phyloP scores from a whole-genome alignment of 768 basidiomycete species.

The Agrocybe praecox region DNA sequence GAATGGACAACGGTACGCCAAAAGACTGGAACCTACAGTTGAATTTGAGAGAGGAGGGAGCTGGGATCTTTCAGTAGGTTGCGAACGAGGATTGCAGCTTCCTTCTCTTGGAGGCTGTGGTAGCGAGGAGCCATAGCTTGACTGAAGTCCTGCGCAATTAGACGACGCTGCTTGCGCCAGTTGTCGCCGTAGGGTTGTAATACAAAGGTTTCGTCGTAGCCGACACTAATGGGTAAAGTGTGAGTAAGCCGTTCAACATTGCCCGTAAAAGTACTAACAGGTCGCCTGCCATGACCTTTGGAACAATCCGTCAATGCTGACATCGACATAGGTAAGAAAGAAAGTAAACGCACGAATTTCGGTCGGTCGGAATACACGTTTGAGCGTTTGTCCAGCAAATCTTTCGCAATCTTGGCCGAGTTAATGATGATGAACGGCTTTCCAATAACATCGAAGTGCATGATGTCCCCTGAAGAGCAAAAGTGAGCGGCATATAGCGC shows the following conservation, averaged over 20 bases:
- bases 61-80: conserved; percentile 14
- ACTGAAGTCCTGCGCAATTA: conserved; percentile 8
- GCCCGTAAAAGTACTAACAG: conserved; percentile 1
- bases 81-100: conserved; percentile 3
- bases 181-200: conserved; percentile 33
- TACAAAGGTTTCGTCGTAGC: conserved; percentile 41
- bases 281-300: conserved; percentile 57
- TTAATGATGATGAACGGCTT: conserved; percentile 17
- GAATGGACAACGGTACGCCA: not conserved
- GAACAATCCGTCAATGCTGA: conserved; percentile 15
- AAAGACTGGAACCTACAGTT: conserved; percentile 2
- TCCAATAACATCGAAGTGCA: conserved; percentile 17
- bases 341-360: conserved; percentile 4
- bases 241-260: not conserved
- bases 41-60: conserved; percentile 28
- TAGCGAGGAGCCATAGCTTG: not conserved
- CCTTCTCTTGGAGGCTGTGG: conserved; percentile 8
- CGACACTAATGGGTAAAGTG: conserved; percentile 17
- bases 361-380: conserved; percentile 21
- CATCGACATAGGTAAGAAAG: not conserved
- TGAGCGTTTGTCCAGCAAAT: conserved; percentile 21
- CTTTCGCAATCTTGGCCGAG: conserved; percentile 15
- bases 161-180: conserved; percentile 37
- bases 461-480: conserved; percentile 11
- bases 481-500: not conserved